Evolutionary conservation across 2,329 filamentous ascomycete genomes (phyloP), one percentile per base, ranked within the genome.

Genomic region (Arthrinium puccinioides): DNA sequence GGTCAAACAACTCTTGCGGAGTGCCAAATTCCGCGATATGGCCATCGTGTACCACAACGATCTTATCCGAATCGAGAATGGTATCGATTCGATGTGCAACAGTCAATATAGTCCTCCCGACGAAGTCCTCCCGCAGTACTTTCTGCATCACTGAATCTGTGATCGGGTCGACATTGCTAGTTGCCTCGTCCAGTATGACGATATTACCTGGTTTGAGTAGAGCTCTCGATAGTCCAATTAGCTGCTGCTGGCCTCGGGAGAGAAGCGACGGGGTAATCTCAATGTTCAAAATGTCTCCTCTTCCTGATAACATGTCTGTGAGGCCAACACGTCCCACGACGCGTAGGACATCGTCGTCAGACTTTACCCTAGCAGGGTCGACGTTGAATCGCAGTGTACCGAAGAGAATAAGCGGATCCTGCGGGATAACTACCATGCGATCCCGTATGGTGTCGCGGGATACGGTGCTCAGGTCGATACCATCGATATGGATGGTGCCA

Each of bases 181-280:
- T 37, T 13, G 34, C 15, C 19, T 37, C 34, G 20, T 37, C 34
- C n/a, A 37, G 25, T 14, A 37, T 19, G 14, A 37, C 16, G 9
- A 37, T 13, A 14, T 15, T 11, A 7, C 24, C 25, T 13, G 28
- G 18, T 18, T 28, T 29, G 15, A 37, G 9, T 2, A 37, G 11
- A 9, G 19, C 14, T n/a, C 34, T 15, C 8, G 34, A 23, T 18
- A 37, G 26, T 13, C 16, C 34, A n/a, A 37, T 15, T 13, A 37
- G 25, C 34, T 37, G 34, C 19, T 37, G 34, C 13, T 37, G 34
- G 18, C 34, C 34, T n/a, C 18, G 18, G 15, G 34, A 37, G 10
- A 37, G 25, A n/a, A 24, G 9, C 19, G 24, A 1, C 3, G 34
- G 14, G 15, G 9, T 29, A 8, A 37, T 7, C 13, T 28, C n/a